Conservation (phyloP, 352 stramenopile species). For the Phytopythium sindhum region DNA sequence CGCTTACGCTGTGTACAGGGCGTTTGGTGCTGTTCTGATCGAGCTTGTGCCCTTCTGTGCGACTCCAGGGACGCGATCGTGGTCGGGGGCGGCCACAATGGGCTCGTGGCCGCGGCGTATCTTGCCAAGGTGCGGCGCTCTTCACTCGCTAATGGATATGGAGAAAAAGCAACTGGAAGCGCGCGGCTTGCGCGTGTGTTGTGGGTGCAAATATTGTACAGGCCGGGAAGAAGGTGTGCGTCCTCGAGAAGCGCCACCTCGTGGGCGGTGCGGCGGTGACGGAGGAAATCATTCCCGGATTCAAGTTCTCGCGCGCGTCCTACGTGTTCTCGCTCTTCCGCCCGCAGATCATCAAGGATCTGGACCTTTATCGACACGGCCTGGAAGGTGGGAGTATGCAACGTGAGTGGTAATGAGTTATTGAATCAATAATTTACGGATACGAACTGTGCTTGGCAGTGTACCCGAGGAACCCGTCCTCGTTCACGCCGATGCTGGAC, state of each 20-base stretch:
- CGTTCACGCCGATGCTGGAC: constrained; percentile 83
- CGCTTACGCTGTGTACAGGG: not conserved
- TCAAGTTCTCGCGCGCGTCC: constrained; percentile 89
- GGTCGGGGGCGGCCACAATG: constrained; percentile 88
- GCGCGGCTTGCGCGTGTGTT: not conserved
- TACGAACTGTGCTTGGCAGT: constrained; percentile 21
- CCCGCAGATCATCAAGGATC: constrained; percentile 86
- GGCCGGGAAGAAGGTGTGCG: constrained; percentile 83
- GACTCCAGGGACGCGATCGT: constrained; percentile 77
- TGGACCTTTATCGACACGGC: constrained; percentile 77
- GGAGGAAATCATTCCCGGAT: constrained; percentile 89
- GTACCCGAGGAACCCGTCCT: constrained; percentile 78
- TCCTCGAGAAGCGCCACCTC: constrained; percentile 86
- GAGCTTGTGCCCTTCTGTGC: not conserved
- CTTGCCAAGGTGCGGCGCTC: constrained; percentile 61
- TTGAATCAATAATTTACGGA: not conserved
- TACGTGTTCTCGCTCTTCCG: constrained; percentile 90
- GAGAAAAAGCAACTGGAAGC: not conserved
- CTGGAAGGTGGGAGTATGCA: constrained; percentile 42
- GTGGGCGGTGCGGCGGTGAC: constrained; percentile 88
- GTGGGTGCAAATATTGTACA: constrained; percentile 6
- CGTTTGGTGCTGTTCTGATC: not conserved
- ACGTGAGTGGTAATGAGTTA: not conserved
- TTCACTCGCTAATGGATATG: not conserved
- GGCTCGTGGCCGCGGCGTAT: constrained; percentile 86